Evolutionary conservation across 169 alveolate genomes (phyloP).

Genomic region (Cryptosporidium meleagridis): DNA sequence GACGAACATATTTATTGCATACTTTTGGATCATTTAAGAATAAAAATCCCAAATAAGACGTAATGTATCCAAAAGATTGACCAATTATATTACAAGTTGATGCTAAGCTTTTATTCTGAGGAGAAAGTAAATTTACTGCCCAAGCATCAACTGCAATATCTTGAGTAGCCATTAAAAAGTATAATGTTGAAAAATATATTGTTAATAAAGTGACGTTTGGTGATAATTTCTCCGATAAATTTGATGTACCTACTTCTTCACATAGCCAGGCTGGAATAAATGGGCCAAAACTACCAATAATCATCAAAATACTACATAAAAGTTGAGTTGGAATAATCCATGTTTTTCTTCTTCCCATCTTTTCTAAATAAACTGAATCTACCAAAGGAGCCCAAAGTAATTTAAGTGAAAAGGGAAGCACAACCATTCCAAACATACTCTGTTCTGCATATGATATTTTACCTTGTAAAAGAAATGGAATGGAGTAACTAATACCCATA

Average conservation of each 20-base stretch:
- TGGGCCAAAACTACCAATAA: conserved; percentile 61
- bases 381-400: conserved; percentile 95
- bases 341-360: conserved; percentile 91
- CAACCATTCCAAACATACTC: conserved; percentile 79
- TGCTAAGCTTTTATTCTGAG: conserved; percentile 83
- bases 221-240: background rate
- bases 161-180: conserved; percentile 90
- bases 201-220: conserved; percentile 49
- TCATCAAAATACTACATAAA: conserved; percentile 75
- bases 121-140: conserved; percentile 91
- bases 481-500: conserved; percentile 84
- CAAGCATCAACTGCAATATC: conserved; percentile 97
- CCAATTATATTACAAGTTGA: conserved; percentile 87
- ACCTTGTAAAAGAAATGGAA: conserved; percentile 86
- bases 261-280: conserved; percentile 63
- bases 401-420: conserved; percentile 85
- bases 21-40: conserved; percentile 79
- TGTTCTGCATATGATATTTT: conserved; percentile 84
- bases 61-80: conserved; percentile 85
- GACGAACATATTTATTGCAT: conserved; percentile 74
- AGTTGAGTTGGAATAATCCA: conserved; percentile 93
- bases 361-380: conserved; percentile 85
- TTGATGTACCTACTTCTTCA: background rate
- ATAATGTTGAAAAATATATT: conserved; percentile 57
- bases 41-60: conserved; percentile 82